These are phyloP conservation scores for Chlorophyllum brunneum DNA, from an alignment of 768 basidiomycete genomes.

Conservation along the genomic window DNA sequence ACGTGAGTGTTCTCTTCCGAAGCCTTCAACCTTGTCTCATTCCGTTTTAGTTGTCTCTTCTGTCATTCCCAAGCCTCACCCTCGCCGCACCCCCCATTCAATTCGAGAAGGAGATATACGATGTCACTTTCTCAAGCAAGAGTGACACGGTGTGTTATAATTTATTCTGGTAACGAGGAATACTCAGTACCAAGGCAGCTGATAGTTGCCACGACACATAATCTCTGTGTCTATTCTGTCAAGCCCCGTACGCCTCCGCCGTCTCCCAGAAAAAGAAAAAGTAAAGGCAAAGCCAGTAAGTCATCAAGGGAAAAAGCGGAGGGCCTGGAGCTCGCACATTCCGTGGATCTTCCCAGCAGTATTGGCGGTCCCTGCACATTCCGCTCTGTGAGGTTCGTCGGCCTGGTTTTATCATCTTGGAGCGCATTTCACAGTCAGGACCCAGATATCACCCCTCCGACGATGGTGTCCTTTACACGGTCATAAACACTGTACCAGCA, in stretches of 20 bases:
- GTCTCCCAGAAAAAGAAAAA: conserved; percentile 36
- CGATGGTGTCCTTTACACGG: conserved; percentile 56
- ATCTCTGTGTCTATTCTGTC: conserved; percentile 59
- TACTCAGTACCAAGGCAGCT: conserved; percentile 38
- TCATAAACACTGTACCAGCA: conserved; percentile 66
- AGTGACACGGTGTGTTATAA: conserved; percentile 46
- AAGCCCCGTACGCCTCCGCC: conserved; percentile 12
- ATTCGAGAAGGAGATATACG: conserved; percentile 79
- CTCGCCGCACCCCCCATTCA: conserved; percentile 48
- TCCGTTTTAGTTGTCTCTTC: conserved; percentile 52
- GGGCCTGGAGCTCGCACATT: conserved; percentile 40
- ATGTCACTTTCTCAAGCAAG: conserved; percentile 64
- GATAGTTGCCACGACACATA: conserved; percentile 60
- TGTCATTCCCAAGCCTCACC: conserved; percentile 56
- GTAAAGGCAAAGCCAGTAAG: conserved; percentile 30
- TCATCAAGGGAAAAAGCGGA: conserved; percentile 13
- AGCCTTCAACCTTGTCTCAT: background rate
- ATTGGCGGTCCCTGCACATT: conserved; percentile 52
- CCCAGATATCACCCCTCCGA: conserved; percentile 55
- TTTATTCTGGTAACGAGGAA: background rate
- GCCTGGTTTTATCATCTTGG: background rate
- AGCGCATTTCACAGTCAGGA: background rate
- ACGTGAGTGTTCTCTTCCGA: conserved; percentile 41
- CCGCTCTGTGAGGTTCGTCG: conserved; percentile 54
- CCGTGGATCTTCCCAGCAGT: conserved; percentile 50